Evolutionary conservation across 495 filamentous ascomycete species (phyloP), one percentile per base, ranked within the genome.

Genomic region (Tuber aestivum): DNA sequence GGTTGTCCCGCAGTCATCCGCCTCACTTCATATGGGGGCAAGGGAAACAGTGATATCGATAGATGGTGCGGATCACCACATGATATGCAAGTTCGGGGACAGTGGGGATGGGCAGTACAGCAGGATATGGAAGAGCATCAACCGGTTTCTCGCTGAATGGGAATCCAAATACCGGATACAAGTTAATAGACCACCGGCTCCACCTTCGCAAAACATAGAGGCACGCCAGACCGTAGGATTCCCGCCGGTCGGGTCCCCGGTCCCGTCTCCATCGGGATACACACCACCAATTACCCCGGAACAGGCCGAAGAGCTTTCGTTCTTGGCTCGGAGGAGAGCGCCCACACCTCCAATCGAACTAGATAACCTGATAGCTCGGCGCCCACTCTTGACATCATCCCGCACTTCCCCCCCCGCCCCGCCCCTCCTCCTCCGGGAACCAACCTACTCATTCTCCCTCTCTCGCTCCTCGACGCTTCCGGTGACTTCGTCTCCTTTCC

Each of bases 1-100:
- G 77, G 77, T 79, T 61, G 78, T 79, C 41, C 78, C 78, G 5
- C 61, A 73, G 41, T 27, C 77, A 21, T 79, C 78, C 56, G 45
- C 78, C 4, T 79, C 65, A 35, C 70, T 79, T 20, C 72, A 79
- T 79, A 56, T 79, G 21, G 78, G 78, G 23, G 78, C 72, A 45
- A 77, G 78, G 38, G 78, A 79, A 41, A 75, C 78, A 21, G 37
- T 32, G n/a, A 45, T 79, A 35, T 56, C 56, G 27, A 79, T 79
- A 4, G 56, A 56, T 2, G 78, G 78, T 16, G 77, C 75, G 21
- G 78, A 79, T 23, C 78, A 79, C 37, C 76, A 77, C 38, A 79
- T 71, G 45, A 37, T 79, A 27, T 75, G 72, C 72, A 75, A 79
- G 42, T 79, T 79, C 41, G 41, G 76, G 10, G 65, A 77, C 6